Conservation (phyloP, 495 filamentous ascomycete species). For the Cercophora sp. region DNA sequence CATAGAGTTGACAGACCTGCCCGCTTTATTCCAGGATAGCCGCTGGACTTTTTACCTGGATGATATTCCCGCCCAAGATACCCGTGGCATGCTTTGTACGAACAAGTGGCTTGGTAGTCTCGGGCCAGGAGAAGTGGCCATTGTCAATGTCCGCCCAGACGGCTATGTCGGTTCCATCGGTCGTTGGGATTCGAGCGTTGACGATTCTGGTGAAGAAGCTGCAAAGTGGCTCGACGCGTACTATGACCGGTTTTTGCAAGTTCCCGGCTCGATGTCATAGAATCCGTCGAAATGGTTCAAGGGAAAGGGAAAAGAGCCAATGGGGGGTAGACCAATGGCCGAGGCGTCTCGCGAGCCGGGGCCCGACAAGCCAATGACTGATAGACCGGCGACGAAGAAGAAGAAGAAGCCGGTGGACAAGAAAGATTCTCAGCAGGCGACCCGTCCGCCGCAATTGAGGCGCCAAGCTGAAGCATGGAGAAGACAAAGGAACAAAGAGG, state of each 20-base stretch:
- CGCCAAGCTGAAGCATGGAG: too few species aligned
- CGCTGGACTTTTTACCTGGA: conserved; percentile 70
- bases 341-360: too few species aligned
- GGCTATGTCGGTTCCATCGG: conserved; percentile 62
- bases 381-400: too few species aligned
- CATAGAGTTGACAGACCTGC: conserved; percentile 60
- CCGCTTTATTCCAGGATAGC: conserved; percentile 51
- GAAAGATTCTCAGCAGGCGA: too few species aligned
- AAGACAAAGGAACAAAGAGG: too few species aligned
- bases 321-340: too few species aligned
- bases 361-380: too few species aligned
- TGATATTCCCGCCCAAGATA: conserved; percentile 47
- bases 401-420: too few species aligned
- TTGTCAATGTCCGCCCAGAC: conserved; percentile 63
- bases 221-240: conserved; percentile 57
- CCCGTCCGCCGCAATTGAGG: too few species aligned
- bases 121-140: conserved; percentile 45
- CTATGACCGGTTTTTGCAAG: conserved; percentile 51
- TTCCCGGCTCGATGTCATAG: conserved; percentile 21
- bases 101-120: conserved; percentile 61
- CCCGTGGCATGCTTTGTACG: conserved; percentile 47
- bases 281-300: neutral
- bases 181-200: conserved; percentile 45
- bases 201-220: conserved; percentile 42
- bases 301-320: neutral